Base-by-base conservation (phyloP, 768 basidiomycete species). In the Tylopilus sp. region DNA sequence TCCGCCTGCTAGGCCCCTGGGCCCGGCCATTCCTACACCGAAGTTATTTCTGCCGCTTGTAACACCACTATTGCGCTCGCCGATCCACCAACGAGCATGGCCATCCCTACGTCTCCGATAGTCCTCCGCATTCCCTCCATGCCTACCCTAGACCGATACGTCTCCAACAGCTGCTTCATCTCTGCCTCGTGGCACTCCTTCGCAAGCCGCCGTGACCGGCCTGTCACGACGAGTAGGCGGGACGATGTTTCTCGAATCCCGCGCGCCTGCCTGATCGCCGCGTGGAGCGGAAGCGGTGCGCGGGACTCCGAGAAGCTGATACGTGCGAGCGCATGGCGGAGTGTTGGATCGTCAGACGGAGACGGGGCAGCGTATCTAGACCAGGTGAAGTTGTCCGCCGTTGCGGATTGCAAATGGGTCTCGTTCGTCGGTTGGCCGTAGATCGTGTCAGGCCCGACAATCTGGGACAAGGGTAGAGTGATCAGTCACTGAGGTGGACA, bases 31-130 rank as follows among this genome's bases (percentile, higher is more conserved):
- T 31, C 31, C 31, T 19, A 37, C n/a, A 37, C 36, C n/a, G 26
- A 43, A 16, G 8, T 19, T 19, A 19, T 29, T 61, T 73, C 62
- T 62, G 81, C 74, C 52, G 84, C 81, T 70, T 92, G 89, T 37
- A 92, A 53, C 5, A 92, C 87, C 52, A 90, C 75, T 37, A 90
- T 61, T 19, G 81, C 86, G 22, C 58, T 62, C 50, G 77, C 74
- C 41, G 75, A 73, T 4, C 82, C 81, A 3, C 81, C 76, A 2
- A 86, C 75, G 5, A 92, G 81, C 69, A 95, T 81, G 29, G 86
- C 85, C n/a, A 86, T 80, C 3, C 85, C 90, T 13, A 92, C 86
- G 67, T 95, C 92, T 8, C 95, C 95, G 34, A 96, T 77, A 16
- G 92, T 92, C 77, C 86, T 85, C 63, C 79, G 77, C 58, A 93